These are phyloP conservation scores for Crithidia brevicula DNA, from an alignment of 208 protist genomes.

Conservation along the genomic window DNA sequence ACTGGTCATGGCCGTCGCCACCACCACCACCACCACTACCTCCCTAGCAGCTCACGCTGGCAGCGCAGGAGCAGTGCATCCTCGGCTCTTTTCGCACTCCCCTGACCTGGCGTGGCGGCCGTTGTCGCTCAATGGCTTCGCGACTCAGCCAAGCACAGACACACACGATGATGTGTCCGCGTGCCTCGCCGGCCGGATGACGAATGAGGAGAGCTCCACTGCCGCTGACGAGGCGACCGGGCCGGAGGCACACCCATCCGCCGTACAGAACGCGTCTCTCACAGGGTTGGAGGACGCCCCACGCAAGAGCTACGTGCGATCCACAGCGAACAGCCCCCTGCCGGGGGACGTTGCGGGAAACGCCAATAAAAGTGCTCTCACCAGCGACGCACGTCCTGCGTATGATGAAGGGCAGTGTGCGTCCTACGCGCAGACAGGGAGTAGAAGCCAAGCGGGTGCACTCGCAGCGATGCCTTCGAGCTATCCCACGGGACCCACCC, in stretches of 20 bases:
- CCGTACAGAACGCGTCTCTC: neutral
- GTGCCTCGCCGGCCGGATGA: neutral
- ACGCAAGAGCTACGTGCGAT: slow-evolving; percentile 48
- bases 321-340: slow-evolving; percentile 10
- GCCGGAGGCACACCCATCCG: neutral
- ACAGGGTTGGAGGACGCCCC: slow-evolving; percentile 42
- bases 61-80: too few species aligned
- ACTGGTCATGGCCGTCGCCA: too few species aligned
- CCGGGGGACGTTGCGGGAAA: neutral
- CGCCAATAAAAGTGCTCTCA: too few species aligned
- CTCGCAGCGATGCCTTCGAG: too few species aligned
- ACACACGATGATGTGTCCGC: too few species aligned
- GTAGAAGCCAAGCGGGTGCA: too few species aligned
- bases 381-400: too few species aligned
- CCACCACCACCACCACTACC: too few species aligned
- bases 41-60: too few species aligned
- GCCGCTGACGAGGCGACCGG: neutral
- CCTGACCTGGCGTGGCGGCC: slow-evolving; percentile 9
- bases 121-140: neutral
- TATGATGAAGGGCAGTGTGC: too few species aligned
- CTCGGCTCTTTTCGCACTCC: neutral
- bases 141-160: neutral
- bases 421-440: too few species aligned
- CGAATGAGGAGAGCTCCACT: slow-evolving; percentile 9
- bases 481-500: too few species aligned